Percentiles rank a stretch among this genome's conserved stretches.
These are phyloP conservation scores for Ogataea degrootiae DNA, from an alignment of 805 yeast species.

Conservation along the genomic window DNA sequence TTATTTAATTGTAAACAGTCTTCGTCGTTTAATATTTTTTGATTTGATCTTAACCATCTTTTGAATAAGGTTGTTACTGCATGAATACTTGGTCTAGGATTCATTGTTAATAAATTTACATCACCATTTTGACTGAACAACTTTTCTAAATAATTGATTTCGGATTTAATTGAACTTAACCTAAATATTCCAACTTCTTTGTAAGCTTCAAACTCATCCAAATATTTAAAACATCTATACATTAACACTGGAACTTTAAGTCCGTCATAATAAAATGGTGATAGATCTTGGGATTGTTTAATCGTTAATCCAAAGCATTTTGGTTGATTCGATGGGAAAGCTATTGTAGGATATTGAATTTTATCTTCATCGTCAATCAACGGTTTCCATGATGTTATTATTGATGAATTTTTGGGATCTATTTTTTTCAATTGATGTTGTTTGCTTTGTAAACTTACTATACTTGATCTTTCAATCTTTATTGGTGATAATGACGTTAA, in stretches of 20 bases:
- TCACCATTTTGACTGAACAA: constrained; percentile 12
- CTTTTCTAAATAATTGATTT: constrained; percentile 12
- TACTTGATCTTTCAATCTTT: no score
- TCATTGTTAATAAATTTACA: constrained; percentile 7
- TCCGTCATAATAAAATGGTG: constrained; percentile 41
- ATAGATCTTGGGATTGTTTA: constrained; percentile 41
- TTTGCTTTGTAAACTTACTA: background rate
- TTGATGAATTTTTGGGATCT: background rate
- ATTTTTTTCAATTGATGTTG: background rate
- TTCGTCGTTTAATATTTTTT: constrained; percentile 8
- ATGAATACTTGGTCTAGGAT: constrained; percentile 54
- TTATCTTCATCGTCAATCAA: background rate
- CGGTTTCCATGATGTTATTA: background rate
- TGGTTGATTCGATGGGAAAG: constrained; percentile 1
- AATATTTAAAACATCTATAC: constrained; percentile 63
- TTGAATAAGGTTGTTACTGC: constrained; percentile 79
- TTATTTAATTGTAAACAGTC: constrained; percentile 18
- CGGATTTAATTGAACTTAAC: constrained; percentile 44
- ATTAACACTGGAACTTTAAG: constrained; percentile 62
- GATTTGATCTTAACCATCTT: constrained; percentile 60
- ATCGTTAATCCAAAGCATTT: constrained; percentile 57
- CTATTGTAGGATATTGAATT: background rate
- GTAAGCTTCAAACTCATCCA: constrained; percentile 58
- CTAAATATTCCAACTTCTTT: constrained; percentile 84
- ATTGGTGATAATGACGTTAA: no score